These are phyloP conservation scores for Coemansia sp. DNA, from an alignment of 192 early-diverging fungal genomes.

Conservation along the genomic window DNA sequence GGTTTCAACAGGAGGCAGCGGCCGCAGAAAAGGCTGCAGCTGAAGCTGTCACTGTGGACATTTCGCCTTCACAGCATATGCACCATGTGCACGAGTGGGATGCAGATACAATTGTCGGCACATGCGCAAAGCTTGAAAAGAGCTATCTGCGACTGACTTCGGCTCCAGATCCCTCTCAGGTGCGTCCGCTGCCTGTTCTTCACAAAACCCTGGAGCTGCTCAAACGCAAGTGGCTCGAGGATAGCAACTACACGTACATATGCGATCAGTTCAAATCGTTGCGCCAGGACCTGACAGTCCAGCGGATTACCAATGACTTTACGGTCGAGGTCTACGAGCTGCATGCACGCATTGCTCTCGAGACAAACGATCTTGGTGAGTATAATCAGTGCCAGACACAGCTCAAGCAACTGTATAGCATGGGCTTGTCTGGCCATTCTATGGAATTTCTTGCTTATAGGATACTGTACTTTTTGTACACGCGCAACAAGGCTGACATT, in stretches of 20 bases:
- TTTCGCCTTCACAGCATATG: constrained; percentile 39
- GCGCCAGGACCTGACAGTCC: constrained; percentile 95
- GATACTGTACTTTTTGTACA: constrained; percentile 87
- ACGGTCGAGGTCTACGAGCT: constrained; percentile 93
- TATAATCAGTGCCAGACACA: constrained; percentile 98
- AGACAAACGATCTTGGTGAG: constrained; percentile 95
- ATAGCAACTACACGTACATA: constrained; percentile 91
- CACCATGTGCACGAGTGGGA: constrained; percentile 78
- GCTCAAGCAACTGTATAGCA: constrained; percentile 81
- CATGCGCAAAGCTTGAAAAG: constrained; percentile 84
- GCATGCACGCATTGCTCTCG: constrained; percentile 93
- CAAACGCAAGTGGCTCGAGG: constrained; percentile 74
- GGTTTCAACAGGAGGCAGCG: constrained; percentile 41
- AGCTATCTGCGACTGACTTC: constrained; percentile 87
- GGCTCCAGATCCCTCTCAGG: constrained; percentile 91
- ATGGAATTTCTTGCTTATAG: constrained; percentile 95
- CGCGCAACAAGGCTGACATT: constrained; percentile 84
- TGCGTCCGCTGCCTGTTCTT: constrained; percentile 82
- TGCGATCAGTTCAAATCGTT: constrained; percentile 97
- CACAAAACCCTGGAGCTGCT: constrained; percentile 76
- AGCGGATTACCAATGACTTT: constrained; percentile 91
- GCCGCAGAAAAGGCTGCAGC: constrained; percentile 30
- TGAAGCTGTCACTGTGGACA: constrained; percentile 12
- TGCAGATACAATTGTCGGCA: constrained; percentile 85
- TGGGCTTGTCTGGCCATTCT: constrained; percentile 67